phyloP scores from a whole-genome alignment of 208 protist genomes.

The Jaenimonas drosophilae region DNA sequence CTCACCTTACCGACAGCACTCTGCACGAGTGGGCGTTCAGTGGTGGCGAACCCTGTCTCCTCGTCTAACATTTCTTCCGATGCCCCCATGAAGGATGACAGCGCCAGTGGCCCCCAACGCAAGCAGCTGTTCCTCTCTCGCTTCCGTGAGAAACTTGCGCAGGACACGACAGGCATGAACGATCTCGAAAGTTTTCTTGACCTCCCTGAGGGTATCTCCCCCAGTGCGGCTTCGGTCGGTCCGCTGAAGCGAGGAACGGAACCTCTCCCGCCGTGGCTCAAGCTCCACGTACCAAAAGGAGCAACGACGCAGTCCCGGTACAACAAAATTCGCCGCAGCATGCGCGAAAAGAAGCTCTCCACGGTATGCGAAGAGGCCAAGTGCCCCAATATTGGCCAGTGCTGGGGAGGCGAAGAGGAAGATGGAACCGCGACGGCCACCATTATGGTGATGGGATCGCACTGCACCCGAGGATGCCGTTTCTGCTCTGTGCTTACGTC shows the following conservation, averaged over 20 bases:
- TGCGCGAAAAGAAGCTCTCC: conserved; percentile 81
- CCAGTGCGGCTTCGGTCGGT: conserved; percentile 53
- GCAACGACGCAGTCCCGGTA: conserved; percentile 68
- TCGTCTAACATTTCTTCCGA: conserved; percentile 14
- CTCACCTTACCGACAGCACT: too few relatives aligned
- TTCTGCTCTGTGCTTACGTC: conserved; percentile 97
- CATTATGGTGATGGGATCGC: conserved; percentile 98
- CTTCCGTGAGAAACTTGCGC: conserved; percentile 57
- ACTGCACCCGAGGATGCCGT: conserved; percentile 96
- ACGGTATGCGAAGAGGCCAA: conserved; percentile 94
- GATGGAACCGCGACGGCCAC: conserved; percentile 92
- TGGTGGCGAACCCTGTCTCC: not conserved
- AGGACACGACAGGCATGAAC: conserved; percentile 57
- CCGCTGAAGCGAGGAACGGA: conserved; percentile 72
- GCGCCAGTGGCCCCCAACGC: too few relatives aligned
- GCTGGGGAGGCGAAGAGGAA: conserved; percentile 91
- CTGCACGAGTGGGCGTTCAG: not conserved
- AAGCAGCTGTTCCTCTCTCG: conserved; percentile 67
- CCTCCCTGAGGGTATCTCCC: conserved; percentile 49
- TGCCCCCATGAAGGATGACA: conserved; percentile 27
- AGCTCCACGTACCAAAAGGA: conserved; percentile 86
- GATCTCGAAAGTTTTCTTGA: conserved; percentile 74
- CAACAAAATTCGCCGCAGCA: conserved; percentile 63
- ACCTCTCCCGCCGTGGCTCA: conserved; percentile 87
- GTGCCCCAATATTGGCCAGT: conserved; percentile 98